Conservation (phyloP, 306 rosid genomes). For the Dryas alaskensis region DNA sequence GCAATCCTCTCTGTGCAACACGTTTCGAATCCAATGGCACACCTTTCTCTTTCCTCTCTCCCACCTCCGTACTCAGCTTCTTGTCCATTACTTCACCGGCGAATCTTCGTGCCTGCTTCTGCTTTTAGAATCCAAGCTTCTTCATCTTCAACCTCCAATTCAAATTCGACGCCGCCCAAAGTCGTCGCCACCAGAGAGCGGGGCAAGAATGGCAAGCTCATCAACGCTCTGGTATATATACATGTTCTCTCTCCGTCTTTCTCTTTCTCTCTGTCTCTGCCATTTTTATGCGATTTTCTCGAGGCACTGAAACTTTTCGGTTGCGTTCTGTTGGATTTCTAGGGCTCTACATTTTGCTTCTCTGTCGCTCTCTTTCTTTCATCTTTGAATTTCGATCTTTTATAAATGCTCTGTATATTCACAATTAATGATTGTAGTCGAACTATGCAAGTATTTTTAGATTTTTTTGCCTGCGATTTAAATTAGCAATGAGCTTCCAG, state of each 20-base stretch:
- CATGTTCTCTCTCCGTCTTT: neutral
- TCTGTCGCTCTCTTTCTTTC: conserved; percentile 17
- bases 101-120: conserved; percentile 28
- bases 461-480: conserved; percentile 11
- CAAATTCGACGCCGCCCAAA: conserved; percentile 40
- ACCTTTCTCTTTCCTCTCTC: conserved; percentile 36
- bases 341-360: conserved; percentile 11
- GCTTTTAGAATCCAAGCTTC: conserved; percentile 32
- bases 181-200: conserved; percentile 97
- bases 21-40: conserved; percentile 86
- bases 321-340: neutral
- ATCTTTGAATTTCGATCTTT: neutral
- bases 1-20: conserved; percentile 43
- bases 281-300: neutral
- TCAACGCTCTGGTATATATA: conserved; percentile 62
- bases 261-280: neutral
- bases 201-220: conserved; percentile 91
- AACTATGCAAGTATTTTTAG: neutral
- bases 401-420: neutral
- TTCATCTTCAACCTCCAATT: conserved; percentile 31
- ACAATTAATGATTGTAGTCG: neutral
- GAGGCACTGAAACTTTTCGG: neutral
- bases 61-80: conserved; percentile 21
- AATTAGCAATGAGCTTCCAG: conserved; percentile 17
- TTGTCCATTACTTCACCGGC: conserved; percentile 49